phyloP scores from a whole-genome alignment of 192 early-diverging fungal species.

The Ambispora gerdemannii region DNA sequence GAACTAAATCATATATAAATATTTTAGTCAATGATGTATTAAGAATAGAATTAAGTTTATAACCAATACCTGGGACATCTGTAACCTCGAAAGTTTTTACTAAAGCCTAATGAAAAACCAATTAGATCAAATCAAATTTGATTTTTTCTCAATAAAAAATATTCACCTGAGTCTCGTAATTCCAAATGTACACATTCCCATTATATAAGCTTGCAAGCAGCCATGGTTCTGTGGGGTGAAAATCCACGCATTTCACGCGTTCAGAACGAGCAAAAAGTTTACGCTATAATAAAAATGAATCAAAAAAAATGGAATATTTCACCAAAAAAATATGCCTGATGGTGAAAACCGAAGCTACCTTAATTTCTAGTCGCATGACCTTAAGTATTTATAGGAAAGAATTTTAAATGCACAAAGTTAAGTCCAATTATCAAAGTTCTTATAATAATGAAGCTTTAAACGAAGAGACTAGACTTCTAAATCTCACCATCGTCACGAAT shows the following conservation, averaged over 20 bases:
- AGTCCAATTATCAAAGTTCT: too few species aligned
- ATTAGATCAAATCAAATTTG: background rate
- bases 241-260: conserved; percentile 97
- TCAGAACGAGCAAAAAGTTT: conserved; percentile 77
- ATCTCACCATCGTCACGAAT: too few species aligned
- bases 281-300: conserved; percentile 37
- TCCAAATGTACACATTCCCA: conserved; percentile 95
- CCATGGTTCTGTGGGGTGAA: conserved; percentile 99
- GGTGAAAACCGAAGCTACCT: conserved; percentile 34
- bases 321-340: background rate
- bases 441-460: too few species aligned
- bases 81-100: conserved; percentile 98
- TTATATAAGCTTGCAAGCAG: conserved; percentile 94
- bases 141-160: background rate
- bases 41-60: too few species aligned
- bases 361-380: conserved; percentile 58
- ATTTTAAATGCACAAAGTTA: too few species aligned
- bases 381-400: too few species aligned
- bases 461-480: too few species aligned
- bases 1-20: too few species aligned
- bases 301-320: background rate
- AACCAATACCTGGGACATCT: conserved; percentile 76
- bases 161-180: conserved; percentile 90
- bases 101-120: conserved; percentile 59
- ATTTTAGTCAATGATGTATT: too few species aligned